Percentiles rank a stretch among this genome's conserved stretches.
Evolutionary conservation across 2,329 filamentous ascomycete species (phyloP).

Genomic region (Alternaria dauci): DNA sequence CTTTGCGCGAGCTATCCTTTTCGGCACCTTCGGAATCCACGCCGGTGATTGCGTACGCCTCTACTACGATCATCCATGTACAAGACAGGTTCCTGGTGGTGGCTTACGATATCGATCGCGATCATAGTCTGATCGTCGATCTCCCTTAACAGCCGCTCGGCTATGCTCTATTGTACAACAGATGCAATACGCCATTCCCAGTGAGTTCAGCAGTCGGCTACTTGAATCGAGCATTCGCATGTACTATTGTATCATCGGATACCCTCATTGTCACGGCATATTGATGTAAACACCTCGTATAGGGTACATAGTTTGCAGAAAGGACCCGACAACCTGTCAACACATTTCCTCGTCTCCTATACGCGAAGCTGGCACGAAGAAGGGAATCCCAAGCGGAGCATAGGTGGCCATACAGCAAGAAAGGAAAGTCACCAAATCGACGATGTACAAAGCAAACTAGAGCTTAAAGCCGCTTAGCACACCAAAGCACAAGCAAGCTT

Average conservation of each 20-base stretch:
- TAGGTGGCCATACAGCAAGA: background rate
- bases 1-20: background rate
- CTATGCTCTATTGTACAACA: background rate
- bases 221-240: background rate
- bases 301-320: background rate
- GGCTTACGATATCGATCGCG: background rate
- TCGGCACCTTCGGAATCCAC: constrained; percentile 5
- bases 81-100: background rate
- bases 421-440: background rate
- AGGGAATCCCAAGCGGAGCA: background rate
- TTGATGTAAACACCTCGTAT: background rate
- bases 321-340: background rate
- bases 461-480: background rate
- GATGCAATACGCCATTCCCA: background rate
- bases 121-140: background rate
- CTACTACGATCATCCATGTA: background rate
- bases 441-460: background rate
- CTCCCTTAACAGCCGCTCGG: background rate
- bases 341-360: background rate
- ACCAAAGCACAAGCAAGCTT: background rate
- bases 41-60: background rate
- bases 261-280: background rate
- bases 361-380: background rate
- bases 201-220: background rate
- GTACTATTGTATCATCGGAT: background rate